Evolutionary conservation across 2,329 filamentous ascomycete genomes (phyloP), one percentile per base, ranked within the genome.

Genomic region (Xylaria sp.): DNA sequence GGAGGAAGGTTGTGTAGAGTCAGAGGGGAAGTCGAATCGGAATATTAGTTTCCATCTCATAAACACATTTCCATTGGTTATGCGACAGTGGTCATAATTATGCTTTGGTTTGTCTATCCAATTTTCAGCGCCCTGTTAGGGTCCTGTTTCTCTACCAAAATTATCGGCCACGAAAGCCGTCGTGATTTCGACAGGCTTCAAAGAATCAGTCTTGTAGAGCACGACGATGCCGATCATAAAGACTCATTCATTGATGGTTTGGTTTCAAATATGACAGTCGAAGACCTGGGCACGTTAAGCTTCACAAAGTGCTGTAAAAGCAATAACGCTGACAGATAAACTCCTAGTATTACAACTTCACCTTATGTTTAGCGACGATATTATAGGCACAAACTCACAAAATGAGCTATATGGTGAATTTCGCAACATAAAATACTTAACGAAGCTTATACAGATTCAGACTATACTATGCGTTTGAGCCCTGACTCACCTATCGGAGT

Each of bases 341-440:
- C 4, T 51, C 51, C n/a, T 27, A 74, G 73, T 77, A 2, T 54
- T 79, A n/a, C 79, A 80, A 70, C 67, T 80, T 19, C 78, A 80
- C 55, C 73, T 81, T 38, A 80, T 77, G 68, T 80, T 79, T 58
- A 78, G 73, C 10, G 77, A 75, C 46, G 76, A 78, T 43, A 75
- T 80, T 29, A 70, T 80, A 4, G 78, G 78, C 2, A 70, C 73
- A 10, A 65, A 75, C 4, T 74, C 74, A 2, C 69, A 75, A 13
- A 76, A 79, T 65, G 75, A 74, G 31, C 71, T 78, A 29, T 79
- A 78, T 55, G 75, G 73, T 63, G 66, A 51, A 6, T 15, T 3
- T 15, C 29, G 48, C 19, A 4, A 4, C 3, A 46, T 10, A 25
- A 27, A 44, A 4, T 25, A 31, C 40, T 13, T 27, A 9, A 43